These are phyloP conservation scores for Coelastrella sp. DNA, from an alignment of 139 green algal species.

Conservation along the genomic window DNA sequence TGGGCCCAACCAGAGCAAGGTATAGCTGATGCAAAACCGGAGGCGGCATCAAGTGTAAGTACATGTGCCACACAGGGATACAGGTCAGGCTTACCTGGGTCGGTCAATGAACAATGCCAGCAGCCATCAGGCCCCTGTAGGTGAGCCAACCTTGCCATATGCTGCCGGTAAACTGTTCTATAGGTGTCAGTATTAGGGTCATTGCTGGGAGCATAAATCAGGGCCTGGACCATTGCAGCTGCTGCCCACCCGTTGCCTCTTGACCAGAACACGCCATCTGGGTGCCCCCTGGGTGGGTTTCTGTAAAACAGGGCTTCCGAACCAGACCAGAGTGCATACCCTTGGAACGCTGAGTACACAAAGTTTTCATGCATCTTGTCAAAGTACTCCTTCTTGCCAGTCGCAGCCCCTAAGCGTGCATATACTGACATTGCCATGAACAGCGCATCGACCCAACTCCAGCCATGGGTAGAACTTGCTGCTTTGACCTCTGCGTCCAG, in stretches of 20 bases:
- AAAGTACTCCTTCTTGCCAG: slow-evolving; percentile 14
- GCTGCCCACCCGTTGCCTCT: slow-evolving; percentile 11
- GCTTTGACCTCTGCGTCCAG: not conserved
- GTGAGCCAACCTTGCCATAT: not conserved
- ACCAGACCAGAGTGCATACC: slow-evolving; percentile 13
- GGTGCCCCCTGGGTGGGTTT: not conserved
- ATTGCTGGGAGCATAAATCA: not conserved
- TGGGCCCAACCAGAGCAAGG: no score
- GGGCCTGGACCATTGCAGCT: not conserved
- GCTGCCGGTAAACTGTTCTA: not conserved
- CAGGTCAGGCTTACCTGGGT: not conserved
- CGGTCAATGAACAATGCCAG: not conserved
- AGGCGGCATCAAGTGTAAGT: no score
- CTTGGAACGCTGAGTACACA: not conserved
- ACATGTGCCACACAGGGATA: no score
- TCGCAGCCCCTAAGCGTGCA: slow-evolving; percentile 3
- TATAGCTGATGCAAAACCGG: no score
- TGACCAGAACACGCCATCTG: slow-evolving; percentile 20
- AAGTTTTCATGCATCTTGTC: slow-evolving; percentile 2
- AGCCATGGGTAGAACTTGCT: not conserved
- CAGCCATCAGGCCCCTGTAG: slow-evolving; percentile 37
- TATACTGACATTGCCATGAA: slow-evolving; percentile 1
- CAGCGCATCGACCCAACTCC: not conserved
- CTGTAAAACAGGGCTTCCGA: slow-evolving; percentile 16
- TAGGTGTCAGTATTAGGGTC: not conserved